phyloP scores from a whole-genome alignment of 2,329 filamentous ascomycete species.

The Fusarium cicatricum region DNA sequence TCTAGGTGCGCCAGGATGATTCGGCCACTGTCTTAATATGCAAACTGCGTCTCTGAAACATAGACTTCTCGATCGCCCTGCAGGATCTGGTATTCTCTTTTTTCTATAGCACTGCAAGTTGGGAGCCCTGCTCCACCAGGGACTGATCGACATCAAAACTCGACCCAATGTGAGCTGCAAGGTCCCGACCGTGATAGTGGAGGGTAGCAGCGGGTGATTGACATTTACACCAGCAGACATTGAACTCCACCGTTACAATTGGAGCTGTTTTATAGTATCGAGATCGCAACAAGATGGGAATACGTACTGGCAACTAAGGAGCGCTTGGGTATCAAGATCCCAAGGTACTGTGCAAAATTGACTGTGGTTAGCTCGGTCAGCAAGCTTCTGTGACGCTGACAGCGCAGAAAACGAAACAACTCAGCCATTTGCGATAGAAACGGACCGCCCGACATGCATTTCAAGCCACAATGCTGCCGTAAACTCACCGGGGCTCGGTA shows the following conservation, averaged over 20 bases:
- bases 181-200: conserved; percentile 33
- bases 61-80: conserved; percentile 11
- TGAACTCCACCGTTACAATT: conserved; percentile 14
- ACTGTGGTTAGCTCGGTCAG: neutral
- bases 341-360: neutral
- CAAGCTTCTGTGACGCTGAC: conserved; percentile 18
- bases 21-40: neutral
- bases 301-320: neutral
- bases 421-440: conserved; percentile 28
- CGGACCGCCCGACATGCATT: conserved; percentile 30
- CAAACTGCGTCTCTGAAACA: conserved; percentile 11
- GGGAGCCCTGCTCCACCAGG: conserved; percentile 29
- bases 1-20: neutral
- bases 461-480: conserved; percentile 29
- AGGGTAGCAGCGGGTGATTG: conserved; percentile 33
- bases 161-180: conserved; percentile 34
- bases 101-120: conserved; percentile 4
- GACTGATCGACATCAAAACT: conserved; percentile 25
- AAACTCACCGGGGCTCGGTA: conserved; percentile 24
- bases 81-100: conserved; percentile 23
- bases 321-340: neutral
- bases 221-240: conserved; percentile 18
- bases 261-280: neutral
- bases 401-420: conserved; percentile 15
- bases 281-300: neutral